phyloP scores from a whole-genome alignment of 140 eudicot species.

The Eryngium alpinum region DNA sequence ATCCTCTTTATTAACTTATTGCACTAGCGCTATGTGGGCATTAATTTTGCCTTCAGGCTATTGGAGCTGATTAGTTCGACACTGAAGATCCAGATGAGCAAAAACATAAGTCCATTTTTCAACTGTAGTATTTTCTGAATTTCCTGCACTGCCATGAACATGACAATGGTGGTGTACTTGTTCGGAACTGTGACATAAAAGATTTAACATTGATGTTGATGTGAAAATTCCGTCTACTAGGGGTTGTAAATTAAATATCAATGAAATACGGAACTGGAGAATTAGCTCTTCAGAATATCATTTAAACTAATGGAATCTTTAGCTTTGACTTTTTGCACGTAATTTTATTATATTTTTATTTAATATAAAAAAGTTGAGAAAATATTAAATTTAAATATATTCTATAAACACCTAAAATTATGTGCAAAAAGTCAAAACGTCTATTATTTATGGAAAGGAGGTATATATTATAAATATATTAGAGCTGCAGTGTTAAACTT shows the following conservation, averaged over 20 bases:
- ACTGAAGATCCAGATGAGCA: constrained; percentile 8
- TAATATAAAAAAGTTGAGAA: background rate
- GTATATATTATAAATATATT: no score
- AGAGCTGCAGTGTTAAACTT: no score
- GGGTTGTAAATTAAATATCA: background rate
- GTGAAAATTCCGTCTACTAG: constrained; percentile 4
- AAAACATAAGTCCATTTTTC: constrained; percentile 8
- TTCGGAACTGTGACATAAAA: constrained; percentile 8
- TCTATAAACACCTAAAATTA: no score
- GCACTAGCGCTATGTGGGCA: constrained; percentile 10
- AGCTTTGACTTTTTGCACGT: background rate
- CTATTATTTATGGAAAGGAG: no score
- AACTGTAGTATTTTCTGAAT: constrained; percentile 13
- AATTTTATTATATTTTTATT: background rate
- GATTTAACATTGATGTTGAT: constrained; percentile 5
- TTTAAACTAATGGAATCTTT: background rate
- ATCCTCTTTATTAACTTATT: no score
- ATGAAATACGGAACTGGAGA: background rate
- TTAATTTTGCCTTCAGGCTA: constrained; percentile 3
- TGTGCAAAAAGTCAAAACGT: no score
- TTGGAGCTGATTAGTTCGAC: constrained; percentile 12
- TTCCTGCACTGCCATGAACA: constrained; percentile 10
- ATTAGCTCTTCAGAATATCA: constrained; percentile 3
- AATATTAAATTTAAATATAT: no score
- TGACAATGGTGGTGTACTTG: constrained; percentile 12